Evolutionary conservation across 345 rosid species (phyloP), one percentile per base, ranked within the genome.

Genomic region (Salix arbutifolia): DNA sequence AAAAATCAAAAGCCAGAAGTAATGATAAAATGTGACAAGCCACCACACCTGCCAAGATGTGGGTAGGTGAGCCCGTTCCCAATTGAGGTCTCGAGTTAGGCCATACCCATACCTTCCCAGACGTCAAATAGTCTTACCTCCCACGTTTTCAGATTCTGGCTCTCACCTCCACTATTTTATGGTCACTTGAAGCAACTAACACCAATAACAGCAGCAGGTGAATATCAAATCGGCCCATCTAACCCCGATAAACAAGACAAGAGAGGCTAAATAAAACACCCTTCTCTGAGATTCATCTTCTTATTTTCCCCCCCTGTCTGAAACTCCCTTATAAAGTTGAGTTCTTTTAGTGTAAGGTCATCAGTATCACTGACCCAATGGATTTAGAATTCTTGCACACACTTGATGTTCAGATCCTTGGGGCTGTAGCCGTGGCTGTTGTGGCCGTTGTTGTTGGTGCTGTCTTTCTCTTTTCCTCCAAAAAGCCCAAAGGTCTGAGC

Each of bases 371-470:
- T 13, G 17, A 40, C 52, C 52, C 65, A 64, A 85, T 90, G 97
- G 93, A 89, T 81, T 74, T 91, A 85, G 92, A 81, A 23, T 84
- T 83, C 80, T 76, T 95, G 85, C 88, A 88, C 37, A 84, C 93
- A 53, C 65, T 87, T 68, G 94, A 95, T 75, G 84, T 77, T 75
- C 92, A 95, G 88, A 82, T 93, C 81, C 89, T 93, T 42, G 81
- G 81, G 65, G 99, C 91, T 52, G 88, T 88, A 50, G 93, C 82
- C 56, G 97, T 91, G 5, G 99, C 99, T 77, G 64, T 93, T 73
- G 67, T 90, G 72, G 97, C 97, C 72, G 73, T 82, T 77, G 84
- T 42, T 65, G 74, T 87, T 13, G 96, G 90, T 58, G 93, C 89
- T 75, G 85, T 87, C 67, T 93, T 82, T 67, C 86, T 87, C 37